Conservation (phyloP, 2,329 filamentous ascomycete genomes). For the Colletotrichum sp. region DNA sequence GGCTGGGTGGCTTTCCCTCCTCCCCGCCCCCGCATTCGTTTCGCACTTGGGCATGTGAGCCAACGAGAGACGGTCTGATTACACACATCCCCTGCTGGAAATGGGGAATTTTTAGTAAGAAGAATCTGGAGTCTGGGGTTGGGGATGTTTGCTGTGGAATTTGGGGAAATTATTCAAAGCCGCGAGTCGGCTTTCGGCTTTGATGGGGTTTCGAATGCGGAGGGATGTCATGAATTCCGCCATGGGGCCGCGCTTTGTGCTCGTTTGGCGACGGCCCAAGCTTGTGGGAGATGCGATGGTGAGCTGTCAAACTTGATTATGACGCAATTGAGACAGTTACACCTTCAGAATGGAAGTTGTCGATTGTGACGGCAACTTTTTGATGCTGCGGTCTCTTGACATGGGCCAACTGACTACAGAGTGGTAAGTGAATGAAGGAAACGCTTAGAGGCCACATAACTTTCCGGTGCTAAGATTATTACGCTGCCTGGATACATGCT, state of each 20-base stretch:
- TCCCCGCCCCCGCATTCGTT: background rate
- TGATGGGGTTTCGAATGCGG: background rate
- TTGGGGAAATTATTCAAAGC: background rate
- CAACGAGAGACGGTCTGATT: constrained; percentile 8
- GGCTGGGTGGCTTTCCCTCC: background rate
- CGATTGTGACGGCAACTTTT: background rate
- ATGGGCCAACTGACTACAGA: fast-evolving
- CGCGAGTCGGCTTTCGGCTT: background rate
- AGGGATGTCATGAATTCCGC: background rate
- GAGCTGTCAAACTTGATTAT: background rate
- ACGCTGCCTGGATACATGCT: background rate
- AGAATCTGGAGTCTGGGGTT: background rate
- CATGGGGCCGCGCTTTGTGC: background rate
- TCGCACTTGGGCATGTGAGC: constrained; percentile 12
- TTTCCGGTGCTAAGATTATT: background rate
- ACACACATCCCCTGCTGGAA: background rate
- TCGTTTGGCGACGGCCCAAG: constrained; percentile 7
- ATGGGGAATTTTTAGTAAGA: background rate
- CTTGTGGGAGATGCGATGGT: background rate
- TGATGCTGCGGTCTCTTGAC: no score
- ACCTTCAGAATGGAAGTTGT: background rate
- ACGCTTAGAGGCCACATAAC: background rate
- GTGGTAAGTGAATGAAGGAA: background rate
- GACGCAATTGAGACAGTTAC: background rate
- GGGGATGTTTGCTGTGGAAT: background rate